A percentile compares a stretch with the other conserved stretches of the same genome.
Evolutionary conservation across 139 green algal genomes (phyloP).

Genomic region (Haematococcus lacustris): DNA sequence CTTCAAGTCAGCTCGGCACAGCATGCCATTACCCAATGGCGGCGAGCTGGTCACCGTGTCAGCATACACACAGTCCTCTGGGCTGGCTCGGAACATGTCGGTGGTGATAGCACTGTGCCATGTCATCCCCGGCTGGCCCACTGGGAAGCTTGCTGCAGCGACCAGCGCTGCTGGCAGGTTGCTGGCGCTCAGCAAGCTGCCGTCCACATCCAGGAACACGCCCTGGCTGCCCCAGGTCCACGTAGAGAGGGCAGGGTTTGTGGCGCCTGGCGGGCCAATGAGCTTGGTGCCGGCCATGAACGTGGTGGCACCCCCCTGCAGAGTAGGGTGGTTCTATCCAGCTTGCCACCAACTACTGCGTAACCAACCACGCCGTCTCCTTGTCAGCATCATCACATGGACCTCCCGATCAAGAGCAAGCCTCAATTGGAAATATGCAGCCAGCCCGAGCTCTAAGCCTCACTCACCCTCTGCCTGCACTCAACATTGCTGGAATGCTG

Average conservation of each 20-base stretch:
- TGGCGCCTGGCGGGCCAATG: too few species aligned
- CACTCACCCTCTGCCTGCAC: too few species aligned
- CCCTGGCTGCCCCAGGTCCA: constrained; percentile 29
- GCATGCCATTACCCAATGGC: constrained; percentile 3
- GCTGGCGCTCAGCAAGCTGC: constrained; percentile 28
- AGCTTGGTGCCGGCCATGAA: too few species aligned
- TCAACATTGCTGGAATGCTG: too few species aligned
- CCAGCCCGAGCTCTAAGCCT: too few species aligned
- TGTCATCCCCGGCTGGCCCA: constrained; percentile 4
- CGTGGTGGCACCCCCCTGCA: too few species aligned
- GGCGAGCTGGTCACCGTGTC: not conserved
- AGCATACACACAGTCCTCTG: constrained; percentile 15
- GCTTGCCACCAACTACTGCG: too few species aligned
- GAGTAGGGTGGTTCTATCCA: too few species aligned
- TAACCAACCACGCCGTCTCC: too few species aligned
- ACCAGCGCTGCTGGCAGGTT: constrained; percentile 4
- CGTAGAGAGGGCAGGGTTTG: not conserved
- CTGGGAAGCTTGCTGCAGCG: not conserved
- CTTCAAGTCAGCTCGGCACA: constrained; percentile 16
- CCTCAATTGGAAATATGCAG: too few species aligned
- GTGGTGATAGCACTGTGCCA: constrained; percentile 24
- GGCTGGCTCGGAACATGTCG: constrained; percentile 19
- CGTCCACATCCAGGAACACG: constrained; percentile 45
- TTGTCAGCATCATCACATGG: too few species aligned
- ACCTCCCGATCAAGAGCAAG: too few species aligned